These are phyloP conservation scores for Ganoderma lucidum DNA, from an alignment of 1,284 basidiomycete genomes.

Conservation along the genomic window DNA sequence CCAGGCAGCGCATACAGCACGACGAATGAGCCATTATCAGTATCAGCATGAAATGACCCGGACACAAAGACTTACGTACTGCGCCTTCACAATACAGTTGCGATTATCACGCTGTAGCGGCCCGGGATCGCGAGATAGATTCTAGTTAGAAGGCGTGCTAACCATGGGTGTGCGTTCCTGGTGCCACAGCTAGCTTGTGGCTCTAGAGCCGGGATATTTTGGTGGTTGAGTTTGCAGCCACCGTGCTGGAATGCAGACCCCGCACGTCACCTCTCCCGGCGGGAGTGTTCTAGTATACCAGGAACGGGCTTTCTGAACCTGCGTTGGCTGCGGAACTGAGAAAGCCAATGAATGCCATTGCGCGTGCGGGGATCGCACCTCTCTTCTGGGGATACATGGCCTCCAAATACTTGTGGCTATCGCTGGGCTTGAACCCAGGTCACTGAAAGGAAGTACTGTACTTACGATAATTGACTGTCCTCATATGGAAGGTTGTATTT, in stretches of 20 bases:
- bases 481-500: not conserved
- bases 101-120: not conserved
- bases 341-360: not conserved
- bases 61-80: not conserved
- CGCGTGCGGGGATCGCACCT: not conserved
- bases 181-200: not conserved
- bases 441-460: no score
- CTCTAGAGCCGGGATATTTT: not conserved
- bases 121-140: not conserved
- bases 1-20: not conserved
- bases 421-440: not conserved
- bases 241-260: not conserved
- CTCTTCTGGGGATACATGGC: not conserved
- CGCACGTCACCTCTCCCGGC: not conserved
- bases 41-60: not conserved
- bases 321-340: not conserved
- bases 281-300: not conserved
- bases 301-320: not conserved
- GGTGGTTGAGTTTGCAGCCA: not conserved
- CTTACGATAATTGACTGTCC: not conserved
- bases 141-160: not conserved
- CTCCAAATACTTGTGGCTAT: not conserved
- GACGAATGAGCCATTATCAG: not conserved
- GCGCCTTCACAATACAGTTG: not conserved
- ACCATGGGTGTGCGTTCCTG: not conserved